phyloP scores from a whole-genome alignment of 2,329 filamentous ascomycete species.

The Colletotrichum caudatum region DNA sequence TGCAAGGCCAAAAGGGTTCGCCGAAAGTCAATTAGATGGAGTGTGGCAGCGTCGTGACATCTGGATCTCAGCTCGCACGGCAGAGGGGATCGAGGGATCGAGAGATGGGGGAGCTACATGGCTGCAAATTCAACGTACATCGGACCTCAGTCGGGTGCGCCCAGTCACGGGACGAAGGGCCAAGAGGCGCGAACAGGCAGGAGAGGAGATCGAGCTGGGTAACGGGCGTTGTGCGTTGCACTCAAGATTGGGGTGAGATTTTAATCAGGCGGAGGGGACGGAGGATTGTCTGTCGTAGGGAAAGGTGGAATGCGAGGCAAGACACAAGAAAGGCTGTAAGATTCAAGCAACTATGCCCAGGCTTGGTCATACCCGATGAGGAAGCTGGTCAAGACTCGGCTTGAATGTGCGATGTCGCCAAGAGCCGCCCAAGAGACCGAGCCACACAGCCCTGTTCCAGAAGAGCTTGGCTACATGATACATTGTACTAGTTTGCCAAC shows the following conservation, averaged over 20 bases:
- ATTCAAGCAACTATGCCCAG: conserved; percentile 37
- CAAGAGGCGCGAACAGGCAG: conserved; percentile 16
- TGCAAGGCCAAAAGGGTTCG: not conserved
- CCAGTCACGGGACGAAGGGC: not conserved
- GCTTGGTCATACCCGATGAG: conserved; percentile 28
- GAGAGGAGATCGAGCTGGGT: conserved; percentile 8
- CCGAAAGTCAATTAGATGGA: conserved; percentile 14
- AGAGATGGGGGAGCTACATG: not conserved
- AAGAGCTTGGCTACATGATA: conserved; percentile 30
- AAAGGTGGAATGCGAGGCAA: not conserved
- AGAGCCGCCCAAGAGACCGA: conserved; percentile 35
- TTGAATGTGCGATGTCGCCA: conserved; percentile 22
- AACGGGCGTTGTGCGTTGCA: not conserved
- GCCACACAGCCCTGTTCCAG: conserved; percentile 37
- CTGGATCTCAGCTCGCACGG: not conserved
- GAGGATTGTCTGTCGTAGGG: not conserved
- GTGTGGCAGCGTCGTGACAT: not conserved
- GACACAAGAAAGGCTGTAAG: conserved; percentile 1
- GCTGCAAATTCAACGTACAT: not conserved
- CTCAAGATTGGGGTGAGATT: conserved; percentile 14
- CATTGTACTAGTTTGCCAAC: too few species aligned
- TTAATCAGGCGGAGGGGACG: conserved; percentile 8
- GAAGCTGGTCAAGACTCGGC: conserved; percentile 28
- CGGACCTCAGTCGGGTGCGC: not conserved
- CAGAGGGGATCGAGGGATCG: not conserved